Evolutionary conservation across 495 filamentous ascomycete species (phyloP), one percentile per base, ranked within the genome.

Genomic region (Aspergillus baeticus): DNA sequence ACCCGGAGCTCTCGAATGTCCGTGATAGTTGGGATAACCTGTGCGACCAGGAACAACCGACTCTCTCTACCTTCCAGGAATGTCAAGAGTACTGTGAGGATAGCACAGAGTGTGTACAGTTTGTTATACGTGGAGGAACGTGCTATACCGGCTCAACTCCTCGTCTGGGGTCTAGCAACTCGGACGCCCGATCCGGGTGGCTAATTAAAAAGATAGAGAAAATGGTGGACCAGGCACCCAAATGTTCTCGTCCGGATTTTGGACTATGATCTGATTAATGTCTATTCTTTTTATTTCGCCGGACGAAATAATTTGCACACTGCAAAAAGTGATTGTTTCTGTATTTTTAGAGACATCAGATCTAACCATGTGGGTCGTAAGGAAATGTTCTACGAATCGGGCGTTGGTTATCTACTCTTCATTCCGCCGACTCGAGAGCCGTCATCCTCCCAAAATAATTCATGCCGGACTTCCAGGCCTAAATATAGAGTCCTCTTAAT

Each of bases 1-100:
- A 65, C 54, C 74, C 71, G 18, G 63, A 70, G 56, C 67, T 74
- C 49, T 63, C 62, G 21, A 46, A 63, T 5, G 52, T 64, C 20
- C 66, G 73, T 20, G 49, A 66, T 10, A 63, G 64, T 54, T 80
- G 77, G 77, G 75, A 80, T 59, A 80, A 80, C 53, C 59, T 75
- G 6, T 67, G 70, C 33, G 55, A 62, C 62, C 62, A 77, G n/a
- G 69, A 72, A 39, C 69, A 75, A 13, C 58, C 64, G 5, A 39
- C 58, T 46, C 62, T 69, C 4, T 49, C 61, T 42, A 63, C 59
- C 20, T 69, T 73, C 53, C 62, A 70, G 20, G 73, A 73, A 17
- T 78, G 75, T 41, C 66, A 70, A 29, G 43, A 57, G 7, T 35
- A 69, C 37, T 78, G 75, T 61, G 58, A 65, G 3, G 20, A 39